Conservation (phyloP, 2,329 filamentous ascomycete species). For the Fusarium cyanostomum region DNA sequence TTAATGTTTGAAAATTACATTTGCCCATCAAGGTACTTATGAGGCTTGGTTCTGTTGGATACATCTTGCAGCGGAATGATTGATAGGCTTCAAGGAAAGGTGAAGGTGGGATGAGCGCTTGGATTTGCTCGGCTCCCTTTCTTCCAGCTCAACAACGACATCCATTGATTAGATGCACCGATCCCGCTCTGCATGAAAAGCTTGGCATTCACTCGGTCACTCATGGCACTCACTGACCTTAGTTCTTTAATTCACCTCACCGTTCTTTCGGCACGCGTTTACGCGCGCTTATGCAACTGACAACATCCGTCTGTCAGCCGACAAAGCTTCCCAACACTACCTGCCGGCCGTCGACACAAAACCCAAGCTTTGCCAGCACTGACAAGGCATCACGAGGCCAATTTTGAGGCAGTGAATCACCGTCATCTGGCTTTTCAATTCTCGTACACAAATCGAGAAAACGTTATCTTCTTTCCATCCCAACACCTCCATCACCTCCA, state of each 20-base stretch:
- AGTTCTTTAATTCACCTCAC: background rate
- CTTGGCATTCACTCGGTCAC: background rate
- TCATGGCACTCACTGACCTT: background rate
- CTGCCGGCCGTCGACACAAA: background rate
- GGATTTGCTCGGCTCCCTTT: slow-evolving; percentile 7
- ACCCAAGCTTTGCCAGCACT: background rate
- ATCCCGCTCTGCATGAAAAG: background rate
- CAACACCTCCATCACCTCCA: background rate
- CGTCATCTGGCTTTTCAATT: background rate
- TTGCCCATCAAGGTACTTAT: background rate
- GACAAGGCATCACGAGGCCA: background rate
- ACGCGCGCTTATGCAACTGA: background rate
- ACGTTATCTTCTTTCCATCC: background rate
- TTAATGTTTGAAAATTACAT: background rate
- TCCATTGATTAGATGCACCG: background rate
- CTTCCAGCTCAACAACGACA: slow-evolving; percentile 5
- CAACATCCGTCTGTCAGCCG: slow-evolving; percentile 8
- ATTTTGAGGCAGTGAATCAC: background rate
- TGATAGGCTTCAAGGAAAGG: too few species aligned
- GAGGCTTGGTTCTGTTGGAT: background rate
- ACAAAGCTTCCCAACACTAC: background rate
- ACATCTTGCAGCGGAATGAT: background rate
- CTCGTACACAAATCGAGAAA: background rate
- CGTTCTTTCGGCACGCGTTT: background rate
- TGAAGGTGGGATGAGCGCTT: background rate